These are phyloP conservation scores for Fraxinus baroniana DNA, from an alignment of 305 asterid genomes.

Conservation along the genomic window DNA sequence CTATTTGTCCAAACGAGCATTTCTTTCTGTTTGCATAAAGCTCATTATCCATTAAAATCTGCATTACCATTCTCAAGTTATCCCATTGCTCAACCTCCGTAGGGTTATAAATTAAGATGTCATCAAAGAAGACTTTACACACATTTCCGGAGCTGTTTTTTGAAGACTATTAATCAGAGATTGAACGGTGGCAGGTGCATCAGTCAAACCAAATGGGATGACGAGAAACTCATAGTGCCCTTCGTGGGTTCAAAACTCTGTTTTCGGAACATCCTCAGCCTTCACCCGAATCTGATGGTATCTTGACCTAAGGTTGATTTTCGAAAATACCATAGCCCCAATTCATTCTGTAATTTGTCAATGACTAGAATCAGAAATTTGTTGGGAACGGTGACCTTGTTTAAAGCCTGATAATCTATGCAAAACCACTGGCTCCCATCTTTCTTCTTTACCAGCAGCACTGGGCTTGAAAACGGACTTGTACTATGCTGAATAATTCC, in stretches of 20 bases:
- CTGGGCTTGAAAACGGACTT: not conserved
- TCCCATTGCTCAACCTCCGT: not conserved
- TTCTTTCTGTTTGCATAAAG: not conserved
- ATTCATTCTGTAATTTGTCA: not conserved
- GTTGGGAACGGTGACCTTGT: not conserved
- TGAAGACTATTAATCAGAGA: not conserved
- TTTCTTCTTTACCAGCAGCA: not conserved
- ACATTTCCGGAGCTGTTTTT: not conserved
- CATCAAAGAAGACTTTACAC: not conserved
- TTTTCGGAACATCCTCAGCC: not conserved
- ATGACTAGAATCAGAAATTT: too few species aligned
- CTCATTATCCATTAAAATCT: not conserved
- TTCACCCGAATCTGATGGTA: not conserved
- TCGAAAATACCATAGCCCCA: not conserved
- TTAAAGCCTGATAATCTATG: not conserved
- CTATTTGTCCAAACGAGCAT: not conserved
- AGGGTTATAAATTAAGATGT: too few species aligned
- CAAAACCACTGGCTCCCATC: not conserved
- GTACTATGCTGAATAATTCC: not conserved
- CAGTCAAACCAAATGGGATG: not conserved
- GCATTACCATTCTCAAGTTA: not conserved
- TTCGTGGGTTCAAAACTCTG: not conserved
- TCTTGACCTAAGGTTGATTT: not conserved
- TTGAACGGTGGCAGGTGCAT: not conserved
- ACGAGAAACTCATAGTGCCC: not conserved